Percentiles rank a stretch among this genome's conserved stretches.
phyloP scores from a whole-genome alignment of 106 monocot genomes.

The Narthecium ossifragum region DNA sequence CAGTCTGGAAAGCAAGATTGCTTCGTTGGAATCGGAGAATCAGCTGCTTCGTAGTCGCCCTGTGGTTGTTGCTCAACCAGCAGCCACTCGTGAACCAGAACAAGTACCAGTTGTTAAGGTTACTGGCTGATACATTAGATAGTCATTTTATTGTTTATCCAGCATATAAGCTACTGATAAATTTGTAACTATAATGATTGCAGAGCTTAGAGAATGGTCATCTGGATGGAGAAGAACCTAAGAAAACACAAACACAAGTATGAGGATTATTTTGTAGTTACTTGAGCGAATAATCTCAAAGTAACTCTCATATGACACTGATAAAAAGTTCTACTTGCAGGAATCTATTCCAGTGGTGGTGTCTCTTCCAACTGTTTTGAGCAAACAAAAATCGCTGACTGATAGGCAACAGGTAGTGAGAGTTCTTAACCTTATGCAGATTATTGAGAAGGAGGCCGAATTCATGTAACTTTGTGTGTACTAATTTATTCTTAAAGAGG shows the following conservation, averaged over 20 bases:
- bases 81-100: conserved; percentile 14
- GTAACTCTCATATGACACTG: background rate
- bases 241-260: conserved; percentile 35
- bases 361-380: conserved; percentile 36
- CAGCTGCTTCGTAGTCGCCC: conserved; percentile 47
- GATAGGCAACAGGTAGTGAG: conserved; percentile 90
- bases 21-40: conserved; percentile 68
- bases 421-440: too few relatives aligned
- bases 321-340: conserved; percentile 26
- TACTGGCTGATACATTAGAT: too few relatives aligned
- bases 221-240: conserved; percentile 21
- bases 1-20: conserved; percentile 67
- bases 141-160: background rate
- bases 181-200: background rate
- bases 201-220: conserved; percentile 52
- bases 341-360: conserved; percentile 20
- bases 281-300: too few relatives aligned
- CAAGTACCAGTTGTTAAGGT: conserved; percentile 27
- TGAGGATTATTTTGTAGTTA: conserved; percentile 3
- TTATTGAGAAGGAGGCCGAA: too few relatives aligned
- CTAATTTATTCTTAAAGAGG: too few relatives aligned
- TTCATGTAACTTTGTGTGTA: too few relatives aligned
- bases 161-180: background rate
- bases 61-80: conserved; percentile 19
- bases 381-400: conserved; percentile 76